phyloP scores from a whole-genome alignment of 345 rosid genomes.

The Rhizophora apiculata region DNA sequence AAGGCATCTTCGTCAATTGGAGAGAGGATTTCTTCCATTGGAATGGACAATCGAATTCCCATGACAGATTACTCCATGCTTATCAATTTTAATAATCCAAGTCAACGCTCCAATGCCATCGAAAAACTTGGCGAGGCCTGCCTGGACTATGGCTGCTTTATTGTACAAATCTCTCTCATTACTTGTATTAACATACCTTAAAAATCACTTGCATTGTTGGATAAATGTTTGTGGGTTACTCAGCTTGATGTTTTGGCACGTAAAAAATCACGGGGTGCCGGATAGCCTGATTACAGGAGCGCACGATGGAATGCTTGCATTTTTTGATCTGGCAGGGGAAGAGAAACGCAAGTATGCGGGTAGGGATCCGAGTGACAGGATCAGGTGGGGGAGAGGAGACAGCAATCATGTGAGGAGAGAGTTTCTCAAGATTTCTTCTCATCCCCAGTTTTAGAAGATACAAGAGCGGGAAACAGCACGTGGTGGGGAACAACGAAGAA shows the following conservation, averaged over 20 bases:
- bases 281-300: not conserved
- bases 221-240: no score
- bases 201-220: not conserved
- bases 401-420: constrained; percentile 3
- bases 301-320: not conserved
- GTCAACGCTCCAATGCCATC: not conserved
- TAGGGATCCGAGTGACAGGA: not conserved
- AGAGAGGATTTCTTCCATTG: not conserved
- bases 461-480: not conserved
- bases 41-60: not conserved
- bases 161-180: not conserved
- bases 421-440: not conserved
- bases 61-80: not conserved
- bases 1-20: not conserved
- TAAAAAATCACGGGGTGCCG: not conserved
- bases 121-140: not conserved
- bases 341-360: not conserved
- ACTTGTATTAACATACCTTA: not conserved
- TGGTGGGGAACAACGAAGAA: not conserved
- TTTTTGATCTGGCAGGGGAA: not conserved
- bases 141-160: not conserved
- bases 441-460: constrained; percentile 5
- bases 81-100: not conserved
- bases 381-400: constrained; percentile 5
- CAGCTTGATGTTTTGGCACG: not conserved